These are phyloP conservation scores for Rutstroemia sp. DNA, from an alignment of 2,329 filamentous ascomycete species.

Conservation along the genomic window DNA sequence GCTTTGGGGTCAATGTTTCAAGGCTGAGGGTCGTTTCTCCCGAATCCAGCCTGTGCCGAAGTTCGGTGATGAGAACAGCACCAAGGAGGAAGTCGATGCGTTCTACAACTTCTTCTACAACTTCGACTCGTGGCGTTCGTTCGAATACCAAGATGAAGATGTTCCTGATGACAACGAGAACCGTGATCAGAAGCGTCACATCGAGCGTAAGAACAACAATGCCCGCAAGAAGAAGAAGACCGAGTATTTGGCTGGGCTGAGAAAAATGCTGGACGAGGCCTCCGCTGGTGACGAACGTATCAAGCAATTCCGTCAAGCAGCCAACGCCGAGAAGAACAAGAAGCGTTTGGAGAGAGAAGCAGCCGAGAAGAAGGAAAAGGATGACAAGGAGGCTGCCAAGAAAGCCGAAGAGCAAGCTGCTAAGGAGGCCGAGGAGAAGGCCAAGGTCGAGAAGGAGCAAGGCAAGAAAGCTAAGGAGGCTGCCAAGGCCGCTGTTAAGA, in stretches of 20 bases:
- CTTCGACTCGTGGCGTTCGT: constrained; percentile 95
- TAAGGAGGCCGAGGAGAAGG: constrained; percentile 78
- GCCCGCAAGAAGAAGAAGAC: constrained; percentile 99
- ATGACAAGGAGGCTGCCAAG: constrained; percentile 78
- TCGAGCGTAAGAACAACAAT: constrained; percentile 97
- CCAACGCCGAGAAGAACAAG: constrained; percentile 93
- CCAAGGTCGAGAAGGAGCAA: constrained; percentile 76
- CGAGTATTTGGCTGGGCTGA: constrained; percentile 87
- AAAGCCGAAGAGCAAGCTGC: constrained; percentile 73
- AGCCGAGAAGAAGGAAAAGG: constrained; percentile 76
- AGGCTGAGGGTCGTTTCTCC: constrained; percentile 87
- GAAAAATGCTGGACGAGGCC: constrained; percentile 82
- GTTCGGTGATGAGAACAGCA: constrained; percentile 77
- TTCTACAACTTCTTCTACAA: constrained; percentile 99
- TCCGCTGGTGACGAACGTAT: constrained; percentile 86
- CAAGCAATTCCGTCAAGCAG: constrained; percentile 91
- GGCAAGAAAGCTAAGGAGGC: constrained; percentile 97
- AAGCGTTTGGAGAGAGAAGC: constrained; percentile 86
- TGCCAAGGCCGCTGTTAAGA: constrained; percentile 98
- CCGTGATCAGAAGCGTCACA: constrained; percentile 96
- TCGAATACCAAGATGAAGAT: constrained; percentile 98
- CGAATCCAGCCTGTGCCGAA: constrained; percentile 80
- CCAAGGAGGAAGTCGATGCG: constrained; percentile 80
- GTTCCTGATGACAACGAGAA: constrained; percentile 98
- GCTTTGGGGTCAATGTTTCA: constrained; percentile 85